A percentile compares a stretch with the other conserved stretches of the same genome.
Evolutionary conservation across 371 early-diverging fungal species (phyloP).

Genomic region (Mucor velutinosus): DNA sequence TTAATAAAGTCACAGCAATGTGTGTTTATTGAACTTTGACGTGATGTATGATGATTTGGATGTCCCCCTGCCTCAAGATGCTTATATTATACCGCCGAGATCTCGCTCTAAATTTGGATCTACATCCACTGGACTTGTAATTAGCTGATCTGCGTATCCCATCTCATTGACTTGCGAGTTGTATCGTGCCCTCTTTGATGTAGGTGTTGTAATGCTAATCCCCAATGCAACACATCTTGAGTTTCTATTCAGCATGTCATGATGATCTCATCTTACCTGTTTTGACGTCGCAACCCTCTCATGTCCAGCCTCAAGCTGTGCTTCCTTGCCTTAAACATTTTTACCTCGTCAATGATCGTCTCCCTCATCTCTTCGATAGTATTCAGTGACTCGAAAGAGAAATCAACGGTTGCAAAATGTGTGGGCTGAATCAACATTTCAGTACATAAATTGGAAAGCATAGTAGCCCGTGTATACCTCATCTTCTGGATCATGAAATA

Average conservation of each 20-base stretch:
- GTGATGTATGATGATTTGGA: not conserved
- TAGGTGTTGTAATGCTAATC: constrained; percentile 19
- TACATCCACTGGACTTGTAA: constrained; percentile 22
- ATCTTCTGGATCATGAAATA: constrained; percentile 80
- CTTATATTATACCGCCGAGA: constrained; percentile 19
- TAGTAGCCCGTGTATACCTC: constrained; percentile 17
- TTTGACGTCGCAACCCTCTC: constrained; percentile 24
- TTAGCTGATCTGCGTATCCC: constrained; percentile 24
- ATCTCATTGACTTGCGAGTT: constrained; percentile 10
- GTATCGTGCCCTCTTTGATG: constrained; percentile 11
- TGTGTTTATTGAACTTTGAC: not conserved
- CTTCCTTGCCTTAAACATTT: constrained; percentile 61
- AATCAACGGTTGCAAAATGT: constrained; percentile 80
- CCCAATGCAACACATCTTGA: not conserved
- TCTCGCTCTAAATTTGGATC: constrained; percentile 29
- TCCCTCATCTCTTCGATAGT: constrained; percentile 83
- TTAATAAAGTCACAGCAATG: not conserved
- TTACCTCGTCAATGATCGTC: constrained; percentile 91
- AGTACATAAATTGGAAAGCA: not conserved
- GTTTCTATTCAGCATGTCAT: not conserved
- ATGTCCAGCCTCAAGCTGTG: constrained; percentile 37
- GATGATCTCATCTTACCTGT: constrained; percentile 2
- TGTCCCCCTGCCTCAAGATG: not conserved
- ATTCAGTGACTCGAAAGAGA: constrained; percentile 89
- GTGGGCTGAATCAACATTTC: constrained; percentile 71